Percentiles rank a stretch among this genome's conserved stretches.
Conservation (phyloP, 345 rosid genomes). For the Laguncularia racemosa region DNA sequence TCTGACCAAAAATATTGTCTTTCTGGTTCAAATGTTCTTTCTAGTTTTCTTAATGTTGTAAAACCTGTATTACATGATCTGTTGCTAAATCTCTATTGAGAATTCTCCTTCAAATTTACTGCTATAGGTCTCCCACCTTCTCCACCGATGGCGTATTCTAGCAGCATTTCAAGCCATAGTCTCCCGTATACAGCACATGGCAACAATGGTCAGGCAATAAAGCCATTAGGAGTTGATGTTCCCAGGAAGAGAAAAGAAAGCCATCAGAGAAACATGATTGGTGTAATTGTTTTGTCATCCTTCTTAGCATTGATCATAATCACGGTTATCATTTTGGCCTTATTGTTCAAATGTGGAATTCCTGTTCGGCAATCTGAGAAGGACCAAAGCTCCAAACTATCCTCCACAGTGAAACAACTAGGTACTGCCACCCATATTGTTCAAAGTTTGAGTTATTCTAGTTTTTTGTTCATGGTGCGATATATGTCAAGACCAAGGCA, state of each 20-base stretch:
- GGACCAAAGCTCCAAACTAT: slow-evolving; percentile 8
- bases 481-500: no score
- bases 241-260: slow-evolving; percentile 27
- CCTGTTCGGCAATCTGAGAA: slow-evolving; percentile 15
- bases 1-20: no score
- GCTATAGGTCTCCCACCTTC: slow-evolving; percentile 51
- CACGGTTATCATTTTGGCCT: slow-evolving; percentile 27
- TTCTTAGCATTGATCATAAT: slow-evolving; percentile 34
- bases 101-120: no score
- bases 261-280: slow-evolving; percentile 28
- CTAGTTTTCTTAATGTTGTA: no score
- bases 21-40: no score
- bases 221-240: slow-evolving; percentile 60
- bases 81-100: no score
- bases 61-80: no score
- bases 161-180: slow-evolving; percentile 21
- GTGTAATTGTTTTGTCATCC: slow-evolving; percentile 40
- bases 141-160: slow-evolving; percentile 39
- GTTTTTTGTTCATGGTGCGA: neutral
- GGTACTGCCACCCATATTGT: slow-evolving; percentile 19
- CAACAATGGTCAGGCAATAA: slow-evolving; percentile 23
- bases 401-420: slow-evolving; percentile 26
- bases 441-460: neutral
- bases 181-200: slow-evolving; percentile 29
- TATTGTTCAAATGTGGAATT: slow-evolving; percentile 24